These are phyloP conservation scores for Solanum hybrid DNA, from an alignment of 305 asterid genomes.

Conservation along the genomic window DNA sequence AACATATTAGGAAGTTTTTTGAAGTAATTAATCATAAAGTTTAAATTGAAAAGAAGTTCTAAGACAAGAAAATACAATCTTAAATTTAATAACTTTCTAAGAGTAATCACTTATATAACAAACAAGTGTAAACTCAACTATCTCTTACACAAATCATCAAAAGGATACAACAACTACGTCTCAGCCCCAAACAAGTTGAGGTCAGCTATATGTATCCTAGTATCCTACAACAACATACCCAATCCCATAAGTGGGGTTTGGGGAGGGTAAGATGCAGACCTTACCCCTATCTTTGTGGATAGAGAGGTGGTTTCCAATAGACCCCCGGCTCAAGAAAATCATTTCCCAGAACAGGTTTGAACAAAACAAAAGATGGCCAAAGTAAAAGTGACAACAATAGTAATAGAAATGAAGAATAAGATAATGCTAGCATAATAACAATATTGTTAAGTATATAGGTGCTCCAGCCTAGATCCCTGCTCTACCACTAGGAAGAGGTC, in stretches of 20 bases:
- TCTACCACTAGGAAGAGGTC: neutral
- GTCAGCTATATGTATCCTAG: neutral
- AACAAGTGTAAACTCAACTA: neutral
- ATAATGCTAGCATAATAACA: neutral
- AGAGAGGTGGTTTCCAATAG: neutral
- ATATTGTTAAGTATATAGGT: neutral
- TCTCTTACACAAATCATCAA: neutral
- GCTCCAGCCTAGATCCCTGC: neutral
- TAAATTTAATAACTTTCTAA: neutral
- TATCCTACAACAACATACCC: neutral
- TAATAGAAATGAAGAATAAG: neutral
- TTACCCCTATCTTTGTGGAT: neutral
- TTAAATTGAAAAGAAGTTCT: neutral
- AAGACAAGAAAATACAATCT: neutral
- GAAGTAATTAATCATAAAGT: neutral
- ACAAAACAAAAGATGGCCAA: neutral
- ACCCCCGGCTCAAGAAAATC: neutral
- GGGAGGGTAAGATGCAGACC: neutral
- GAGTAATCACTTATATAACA: neutral
- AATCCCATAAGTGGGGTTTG: neutral
- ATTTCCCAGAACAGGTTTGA: neutral
- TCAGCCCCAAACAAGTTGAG: neutral
- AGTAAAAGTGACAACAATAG: neutral
- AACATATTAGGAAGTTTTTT: neutral
- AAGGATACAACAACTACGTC: neutral